A percentile compares a stretch with the other conserved stretches of the same genome.
Conservation (phyloP, 345 rosid species). For the Aegle marmelos region DNA sequence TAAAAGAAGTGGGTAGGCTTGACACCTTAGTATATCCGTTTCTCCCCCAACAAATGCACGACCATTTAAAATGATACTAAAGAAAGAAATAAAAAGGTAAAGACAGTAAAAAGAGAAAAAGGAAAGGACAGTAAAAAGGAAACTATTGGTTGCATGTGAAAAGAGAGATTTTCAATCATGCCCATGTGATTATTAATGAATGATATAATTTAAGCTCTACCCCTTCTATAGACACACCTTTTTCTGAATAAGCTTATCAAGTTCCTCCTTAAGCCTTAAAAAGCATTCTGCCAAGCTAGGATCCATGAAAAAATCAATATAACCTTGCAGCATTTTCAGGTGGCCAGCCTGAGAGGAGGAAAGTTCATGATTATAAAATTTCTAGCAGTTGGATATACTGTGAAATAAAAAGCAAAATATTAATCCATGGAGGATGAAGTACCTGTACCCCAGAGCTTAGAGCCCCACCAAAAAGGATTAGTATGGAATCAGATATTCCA, state of each 20-base stretch:
- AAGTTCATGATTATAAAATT: constrained; percentile 1
- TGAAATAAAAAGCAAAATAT: background rate
- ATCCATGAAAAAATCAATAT: constrained; percentile 91
- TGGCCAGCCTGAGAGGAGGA: constrained; percentile 66
- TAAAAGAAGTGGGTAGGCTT: background rate
- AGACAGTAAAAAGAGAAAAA: too few species aligned
- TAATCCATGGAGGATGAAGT: constrained; percentile 5
- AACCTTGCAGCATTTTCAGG: constrained; percentile 91
- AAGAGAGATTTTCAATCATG: background rate
- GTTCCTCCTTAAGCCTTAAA: constrained; percentile 79
- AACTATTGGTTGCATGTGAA: background rate
- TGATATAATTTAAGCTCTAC: background rate
- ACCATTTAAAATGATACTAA: too few species aligned
- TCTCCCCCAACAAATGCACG: background rate
- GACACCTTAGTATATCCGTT: background rate
- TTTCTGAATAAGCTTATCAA: constrained; percentile 62
- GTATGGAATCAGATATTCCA: constrained; percentile 88
- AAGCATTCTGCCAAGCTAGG: constrained; percentile 85
- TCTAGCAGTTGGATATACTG: background rate
- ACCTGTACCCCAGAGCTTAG: constrained; percentile 73
- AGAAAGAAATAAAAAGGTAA: too few species aligned
- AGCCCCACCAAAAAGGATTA: constrained; percentile 87
- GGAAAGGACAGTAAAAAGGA: background rate
- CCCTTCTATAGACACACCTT: constrained; percentile 42
- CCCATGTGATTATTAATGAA: background rate